Percentiles rank a stretch among this genome's conserved stretches.
phyloP scores from a whole-genome alignment of 2,329 filamentous ascomycete genomes.

The Zarea fungicola region DNA sequence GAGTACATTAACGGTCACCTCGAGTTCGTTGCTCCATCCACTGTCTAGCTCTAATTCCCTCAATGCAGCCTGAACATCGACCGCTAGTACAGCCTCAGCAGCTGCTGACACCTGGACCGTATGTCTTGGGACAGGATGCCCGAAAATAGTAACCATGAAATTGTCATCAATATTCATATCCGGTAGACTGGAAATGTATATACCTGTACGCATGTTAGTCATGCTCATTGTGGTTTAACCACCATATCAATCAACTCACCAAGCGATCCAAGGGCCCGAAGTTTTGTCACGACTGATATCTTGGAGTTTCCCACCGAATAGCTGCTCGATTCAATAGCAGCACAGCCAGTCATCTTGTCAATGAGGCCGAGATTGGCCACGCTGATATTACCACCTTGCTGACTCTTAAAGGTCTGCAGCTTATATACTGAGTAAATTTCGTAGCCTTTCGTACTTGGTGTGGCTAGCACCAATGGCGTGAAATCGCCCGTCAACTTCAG shows the following conservation, averaged over 20 bases:
- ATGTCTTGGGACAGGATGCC: slow-evolving; percentile 60
- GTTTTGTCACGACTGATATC: slow-evolving; percentile 58
- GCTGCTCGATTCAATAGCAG: slow-evolving; percentile 63
- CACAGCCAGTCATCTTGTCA: slow-evolving; percentile 84
- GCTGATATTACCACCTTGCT: slow-evolving; percentile 31
- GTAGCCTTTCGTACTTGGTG: slow-evolving; percentile 54
- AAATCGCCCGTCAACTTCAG: not conserved
- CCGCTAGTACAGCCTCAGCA: slow-evolving; percentile 60
- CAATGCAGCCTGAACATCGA: slow-evolving; percentile 78
- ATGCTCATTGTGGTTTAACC: not conserved
- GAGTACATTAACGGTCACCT: slow-evolving; percentile 49
- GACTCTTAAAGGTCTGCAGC: slow-evolving; percentile 50
- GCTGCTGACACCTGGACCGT: slow-evolving; percentile 55
- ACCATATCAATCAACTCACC: slow-evolving; percentile 47
- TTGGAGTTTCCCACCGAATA: slow-evolving; percentile 49
- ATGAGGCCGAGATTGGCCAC: slow-evolving; percentile 72
- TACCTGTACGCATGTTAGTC: slow-evolving; percentile 33
- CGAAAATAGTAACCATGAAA: slow-evolving; percentile 71
- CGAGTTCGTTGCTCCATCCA: slow-evolving; percentile 77
- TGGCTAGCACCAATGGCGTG: not conserved
- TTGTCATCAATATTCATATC: slow-evolving; percentile 54
- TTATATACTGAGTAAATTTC: slow-evolving; percentile 78
- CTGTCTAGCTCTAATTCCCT: slow-evolving; percentile 61
- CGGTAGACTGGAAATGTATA: slow-evolving; percentile 71
- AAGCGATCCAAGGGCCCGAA: slow-evolving; percentile 76